phyloP scores from a whole-genome alignment of 2,329 filamentous ascomycete species.

The Cercospora sesami region DNA sequence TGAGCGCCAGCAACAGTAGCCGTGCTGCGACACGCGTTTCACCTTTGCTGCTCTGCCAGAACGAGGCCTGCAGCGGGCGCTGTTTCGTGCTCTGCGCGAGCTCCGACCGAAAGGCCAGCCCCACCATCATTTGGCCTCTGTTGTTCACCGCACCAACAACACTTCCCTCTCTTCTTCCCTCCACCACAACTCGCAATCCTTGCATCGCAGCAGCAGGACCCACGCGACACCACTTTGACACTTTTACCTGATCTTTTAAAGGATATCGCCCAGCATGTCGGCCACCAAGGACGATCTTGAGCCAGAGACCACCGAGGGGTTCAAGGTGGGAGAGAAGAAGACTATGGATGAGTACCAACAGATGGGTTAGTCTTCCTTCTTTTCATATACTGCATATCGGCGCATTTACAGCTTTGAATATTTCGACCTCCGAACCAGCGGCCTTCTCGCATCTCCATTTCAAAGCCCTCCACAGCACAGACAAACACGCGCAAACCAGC shows the following conservation, averaged over 20 bases:
- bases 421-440: not conserved
- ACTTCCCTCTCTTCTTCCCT: not conserved
- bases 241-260: not conserved
- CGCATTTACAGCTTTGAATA: not conserved
- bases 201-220: not conserved
- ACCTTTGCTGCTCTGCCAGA: not conserved
- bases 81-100: not conserved
- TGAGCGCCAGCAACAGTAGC: not conserved
- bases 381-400: not conserved
- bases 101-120: not conserved
- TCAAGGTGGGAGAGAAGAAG: constrained; percentile 99
- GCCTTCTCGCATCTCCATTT: not conserved
- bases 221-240: not conserved
- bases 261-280: constrained; percentile 34
- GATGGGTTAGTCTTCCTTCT: constrained; percentile 56
- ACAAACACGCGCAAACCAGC: not conserved
- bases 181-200: not conserved
- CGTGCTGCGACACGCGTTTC: not conserved
- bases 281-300: constrained; percentile 70
- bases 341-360: constrained; percentile 91
- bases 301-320: constrained; percentile 87
- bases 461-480: not conserved
- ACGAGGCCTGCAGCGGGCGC: not conserved
- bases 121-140: not conserved
- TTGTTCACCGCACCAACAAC: not conserved